These are phyloP conservation scores for Saccharomyces hybrid DNA, from an alignment of 1,139 yeast species.

Conservation along the genomic window DNA sequence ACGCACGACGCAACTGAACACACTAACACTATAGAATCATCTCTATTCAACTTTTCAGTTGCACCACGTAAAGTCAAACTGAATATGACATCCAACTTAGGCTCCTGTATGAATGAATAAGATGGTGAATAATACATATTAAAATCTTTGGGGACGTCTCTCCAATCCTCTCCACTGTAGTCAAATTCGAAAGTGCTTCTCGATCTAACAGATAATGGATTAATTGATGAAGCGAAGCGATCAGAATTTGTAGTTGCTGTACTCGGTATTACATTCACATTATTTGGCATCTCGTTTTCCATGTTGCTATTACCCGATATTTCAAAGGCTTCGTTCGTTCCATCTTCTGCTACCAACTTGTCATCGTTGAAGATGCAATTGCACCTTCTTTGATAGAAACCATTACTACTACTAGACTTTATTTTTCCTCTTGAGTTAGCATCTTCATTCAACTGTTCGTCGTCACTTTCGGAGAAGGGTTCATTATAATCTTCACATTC, in stretches of 20 bases:
- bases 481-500: conserved; percentile 39
- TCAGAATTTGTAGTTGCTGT: conserved; percentile 8
- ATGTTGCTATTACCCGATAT: conserved; percentile 12
- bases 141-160: conserved; percentile 56
- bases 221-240: conserved; percentile 11
- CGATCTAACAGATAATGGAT: conserved; percentile 36
- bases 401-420: neutral
- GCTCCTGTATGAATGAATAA: conserved; percentile 17
- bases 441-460: conserved; percentile 20
- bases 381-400: conserved; percentile 29
- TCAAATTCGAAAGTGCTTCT: conserved; percentile 41
- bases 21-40: conserved; percentile 22
- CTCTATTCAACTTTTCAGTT: conserved; percentile 36
- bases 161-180: conserved; percentile 58
- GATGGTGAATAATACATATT: conserved; percentile 36
- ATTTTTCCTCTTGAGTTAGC: conserved; percentile 5
- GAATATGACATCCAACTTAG: conserved; percentile 11
- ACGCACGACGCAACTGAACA: conserved; percentile 47
- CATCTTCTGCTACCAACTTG: conserved; percentile 19
- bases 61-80: conserved; percentile 30
- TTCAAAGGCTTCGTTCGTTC: conserved; percentile 8
- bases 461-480: conserved; percentile 27
- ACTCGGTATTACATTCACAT: conserved; percentile 4
- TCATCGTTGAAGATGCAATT: conserved; percentile 37
- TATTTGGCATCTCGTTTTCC: conserved; percentile 12